Conservation (phyloP, 352 stramenopile species). For the Globisporangium iwayamae region DNA sequence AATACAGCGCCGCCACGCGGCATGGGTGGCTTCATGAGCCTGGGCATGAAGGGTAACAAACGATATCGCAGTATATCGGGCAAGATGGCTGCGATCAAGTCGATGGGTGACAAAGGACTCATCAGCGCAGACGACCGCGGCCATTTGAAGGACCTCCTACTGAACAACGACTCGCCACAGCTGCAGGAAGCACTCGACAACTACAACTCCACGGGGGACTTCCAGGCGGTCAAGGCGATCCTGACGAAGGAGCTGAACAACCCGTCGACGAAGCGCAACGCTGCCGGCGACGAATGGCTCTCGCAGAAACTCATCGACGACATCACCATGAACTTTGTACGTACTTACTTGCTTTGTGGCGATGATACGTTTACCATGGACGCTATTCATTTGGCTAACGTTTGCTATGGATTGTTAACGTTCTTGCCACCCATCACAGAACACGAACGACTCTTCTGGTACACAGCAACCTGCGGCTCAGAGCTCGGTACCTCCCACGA, state of each 20-base stretch:
- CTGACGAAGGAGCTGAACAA: constrained; percentile 61
- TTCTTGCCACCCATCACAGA: not conserved
- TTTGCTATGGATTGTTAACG: not conserved
- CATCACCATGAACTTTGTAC: constrained; percentile 57
- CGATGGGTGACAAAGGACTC: constrained; percentile 62
- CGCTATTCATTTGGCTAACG: not conserved
- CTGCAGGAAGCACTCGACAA: constrained; percentile 71
- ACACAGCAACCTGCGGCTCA: not conserved
- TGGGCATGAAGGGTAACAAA: constrained; percentile 64
- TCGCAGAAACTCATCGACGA: constrained; percentile 78
- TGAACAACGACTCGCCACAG: constrained; percentile 75
- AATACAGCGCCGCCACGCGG: constrained; percentile 20
- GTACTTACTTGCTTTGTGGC: constrained; percentile 1
- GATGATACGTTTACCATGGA: too few species aligned
- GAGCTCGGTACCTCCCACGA: constrained; percentile 6
- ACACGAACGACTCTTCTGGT: constrained; percentile 10
- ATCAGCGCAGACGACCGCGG: constrained; percentile 68
- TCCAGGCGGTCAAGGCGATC: constrained; percentile 68
- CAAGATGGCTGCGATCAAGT: constrained; percentile 85
- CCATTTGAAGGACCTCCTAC: constrained; percentile 69
- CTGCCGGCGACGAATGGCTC: constrained; percentile 54
- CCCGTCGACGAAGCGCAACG: constrained; percentile 64
- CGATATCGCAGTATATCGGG: constrained; percentile 72
- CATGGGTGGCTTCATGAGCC: constrained; percentile 22
- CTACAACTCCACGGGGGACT: constrained; percentile 78